Percentiles rank a stretch among this genome's conserved stretches.
Evolutionary conservation across 2,329 filamentous ascomycete genomes (phyloP).

Genomic region (Fusarium zealandicum): DNA sequence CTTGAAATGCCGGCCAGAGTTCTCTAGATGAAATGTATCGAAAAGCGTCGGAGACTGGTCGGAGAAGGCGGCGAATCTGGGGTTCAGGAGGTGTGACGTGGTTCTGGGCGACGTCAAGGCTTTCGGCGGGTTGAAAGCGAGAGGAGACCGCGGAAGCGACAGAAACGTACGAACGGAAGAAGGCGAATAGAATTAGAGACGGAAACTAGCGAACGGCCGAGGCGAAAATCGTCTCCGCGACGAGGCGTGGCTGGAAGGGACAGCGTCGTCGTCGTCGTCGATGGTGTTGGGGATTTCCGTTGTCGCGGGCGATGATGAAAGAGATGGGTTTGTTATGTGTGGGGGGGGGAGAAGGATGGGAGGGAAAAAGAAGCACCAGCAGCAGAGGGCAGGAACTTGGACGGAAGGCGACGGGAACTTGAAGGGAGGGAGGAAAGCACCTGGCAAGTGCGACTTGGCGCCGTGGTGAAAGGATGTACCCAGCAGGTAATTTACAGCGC

Average conservation of each 20-base stretch:
- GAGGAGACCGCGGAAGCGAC: constrained; percentile 30
- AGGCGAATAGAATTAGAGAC: constrained; percentile 27
- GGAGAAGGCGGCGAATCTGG: constrained; percentile 2
- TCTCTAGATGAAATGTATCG: not conserved
- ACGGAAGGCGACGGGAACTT: not conserved
- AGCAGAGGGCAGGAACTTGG: constrained; percentile 23
- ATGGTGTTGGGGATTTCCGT: constrained; percentile 25
- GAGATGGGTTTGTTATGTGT: constrained; percentile 33
- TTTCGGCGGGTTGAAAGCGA: constrained; percentile 31
- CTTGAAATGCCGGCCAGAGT: constrained; percentile 1
- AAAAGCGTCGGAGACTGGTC: constrained; percentile 1
- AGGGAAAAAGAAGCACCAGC: constrained; percentile 30
- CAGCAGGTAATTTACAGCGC: constrained; percentile 26
- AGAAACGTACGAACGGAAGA: constrained; percentile 26
- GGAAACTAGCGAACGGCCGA: constrained; percentile 38
- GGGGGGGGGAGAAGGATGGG: constrained; percentile 28
- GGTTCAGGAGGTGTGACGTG: constrained; percentile 28
- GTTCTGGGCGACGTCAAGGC: constrained; percentile 5
- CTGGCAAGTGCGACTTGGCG: constrained; percentile 20
- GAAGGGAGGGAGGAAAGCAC: constrained; percentile 23
- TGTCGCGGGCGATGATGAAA: constrained; percentile 36
- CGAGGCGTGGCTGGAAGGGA: constrained; percentile 34
- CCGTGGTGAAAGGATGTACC: constrained; percentile 19
- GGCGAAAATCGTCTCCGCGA: constrained; percentile 40
- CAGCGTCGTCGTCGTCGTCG: constrained; percentile 39